Percentiles rank a stretch among this genome's conserved stretches.
Evolutionary conservation across 768 basidiomycete genomes (phyloP).

Genomic region (Coprinopsis cinerea): DNA sequence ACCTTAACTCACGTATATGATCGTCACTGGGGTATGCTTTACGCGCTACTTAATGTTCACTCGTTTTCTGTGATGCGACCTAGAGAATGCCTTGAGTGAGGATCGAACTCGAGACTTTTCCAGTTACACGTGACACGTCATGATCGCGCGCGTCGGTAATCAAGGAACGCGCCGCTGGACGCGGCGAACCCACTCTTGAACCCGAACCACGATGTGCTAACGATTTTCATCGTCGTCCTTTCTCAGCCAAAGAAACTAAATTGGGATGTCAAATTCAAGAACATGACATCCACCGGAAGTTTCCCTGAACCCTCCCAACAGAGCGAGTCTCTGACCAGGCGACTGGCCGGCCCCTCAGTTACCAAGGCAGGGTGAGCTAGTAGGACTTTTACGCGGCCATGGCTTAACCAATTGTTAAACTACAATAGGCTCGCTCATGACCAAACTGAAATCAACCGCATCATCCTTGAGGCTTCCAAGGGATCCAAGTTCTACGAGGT

Average conservation of each 20-base stretch:
- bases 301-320: constrained; percentile 43
- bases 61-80: background rate
- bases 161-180: too few relatives aligned
- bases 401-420: background rate
- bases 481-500: constrained; percentile 92
- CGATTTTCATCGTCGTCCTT: too few relatives aligned
- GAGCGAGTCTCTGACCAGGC: constrained; percentile 63
- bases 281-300: background rate
- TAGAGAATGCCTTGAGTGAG: background rate
- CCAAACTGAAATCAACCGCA: constrained; percentile 78
- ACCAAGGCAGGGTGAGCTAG: constrained; percentile 77
- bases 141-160: too few relatives aligned
- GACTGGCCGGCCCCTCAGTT: constrained; percentile 84
- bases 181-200: too few relatives aligned
- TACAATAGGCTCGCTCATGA: constrained; percentile 58
- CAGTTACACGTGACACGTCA: background rate
- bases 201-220: too few relatives aligned
- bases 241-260: too few relatives aligned
- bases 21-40: too few relatives aligned
- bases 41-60: background rate
- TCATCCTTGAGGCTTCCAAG: constrained; percentile 87
- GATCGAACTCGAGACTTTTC: background rate
- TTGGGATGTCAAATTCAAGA: too few relatives aligned
- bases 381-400: background rate
- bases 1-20: too few relatives aligned